Evolutionary conservation across 495 filamentous ascomycete species (phyloP).

Genomic region (Penicillium lividum): DNA sequence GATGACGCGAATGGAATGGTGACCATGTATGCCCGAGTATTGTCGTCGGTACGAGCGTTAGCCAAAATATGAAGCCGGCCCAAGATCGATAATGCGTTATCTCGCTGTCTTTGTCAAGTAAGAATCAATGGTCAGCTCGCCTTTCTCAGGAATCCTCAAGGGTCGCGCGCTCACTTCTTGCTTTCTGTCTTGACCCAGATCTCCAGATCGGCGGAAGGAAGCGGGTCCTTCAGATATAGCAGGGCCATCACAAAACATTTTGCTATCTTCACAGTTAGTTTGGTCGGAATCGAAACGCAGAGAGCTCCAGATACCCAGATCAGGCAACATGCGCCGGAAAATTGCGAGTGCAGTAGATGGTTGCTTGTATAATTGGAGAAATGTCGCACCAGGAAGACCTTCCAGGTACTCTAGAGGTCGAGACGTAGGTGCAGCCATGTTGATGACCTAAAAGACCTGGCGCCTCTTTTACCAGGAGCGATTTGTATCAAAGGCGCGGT

Average conservation of each 20-base stretch:
- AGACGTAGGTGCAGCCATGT: slow-evolving; percentile 69
- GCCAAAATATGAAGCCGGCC: slow-evolving; percentile 80
- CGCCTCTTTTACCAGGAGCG: slow-evolving; percentile 35
- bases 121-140: slow-evolving; percentile 7
- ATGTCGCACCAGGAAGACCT: slow-evolving; percentile 82
- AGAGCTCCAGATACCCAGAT: slow-evolving; percentile 64
- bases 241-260: slow-evolving; percentile 95
- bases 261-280: slow-evolving; percentile 55
- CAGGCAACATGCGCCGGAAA: slow-evolving; percentile 94
- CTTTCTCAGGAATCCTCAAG: slow-evolving; percentile 1
- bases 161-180: slow-evolving; percentile 52
- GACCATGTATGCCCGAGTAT: slow-evolving; percentile 65
- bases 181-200: slow-evolving; percentile 77
- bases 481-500: slow-evolving; percentile 8
- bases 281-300: slow-evolving; percentile 4
- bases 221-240: slow-evolving; percentile 78
- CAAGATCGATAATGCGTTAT: slow-evolving; percentile 78
- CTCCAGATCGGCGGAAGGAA: slow-evolving; percentile 75
- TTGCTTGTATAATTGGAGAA: slow-evolving; percentile 88
- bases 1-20: slow-evolving; percentile 73
- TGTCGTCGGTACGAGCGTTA: slow-evolving; percentile 56
- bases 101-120: slow-evolving; percentile 59
- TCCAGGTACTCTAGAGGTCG: slow-evolving; percentile 83
- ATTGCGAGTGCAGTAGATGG: slow-evolving; percentile 93
- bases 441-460: slow-evolving; percentile 35